A percentile compares a stretch with the other conserved stretches of the same genome.
Conservation (phyloP, 768 basidiomycete genomes). For the Coprinopsis marcescibilis region DNA sequence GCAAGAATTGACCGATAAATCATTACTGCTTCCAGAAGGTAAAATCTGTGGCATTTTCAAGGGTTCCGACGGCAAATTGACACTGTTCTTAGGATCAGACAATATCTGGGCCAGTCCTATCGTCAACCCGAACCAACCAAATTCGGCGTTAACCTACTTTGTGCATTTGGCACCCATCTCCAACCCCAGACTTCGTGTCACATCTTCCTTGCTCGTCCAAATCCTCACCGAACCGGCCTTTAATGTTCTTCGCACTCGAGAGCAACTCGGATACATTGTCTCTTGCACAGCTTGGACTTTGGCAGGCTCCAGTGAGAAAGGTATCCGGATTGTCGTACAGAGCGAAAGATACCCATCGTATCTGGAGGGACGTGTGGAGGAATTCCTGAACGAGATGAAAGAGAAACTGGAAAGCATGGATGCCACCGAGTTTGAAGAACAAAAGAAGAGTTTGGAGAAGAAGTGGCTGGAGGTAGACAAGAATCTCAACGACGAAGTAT, state of each 20-base stretch:
- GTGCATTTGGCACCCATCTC: slow-evolving; percentile 67
- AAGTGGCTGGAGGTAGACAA: slow-evolving; percentile 84
- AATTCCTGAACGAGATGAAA: slow-evolving; percentile 77
- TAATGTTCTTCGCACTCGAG: slow-evolving; percentile 84
- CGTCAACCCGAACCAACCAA: slow-evolving; percentile 80
- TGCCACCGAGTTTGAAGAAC: slow-evolving; percentile 68
- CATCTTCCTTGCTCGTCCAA: slow-evolving; percentile 67
- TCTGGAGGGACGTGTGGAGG: slow-evolving; percentile 84
- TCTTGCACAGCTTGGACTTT: slow-evolving; percentile 51
- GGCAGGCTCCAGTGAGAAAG: slow-evolving; percentile 62
- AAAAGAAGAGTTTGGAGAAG: slow-evolving; percentile 70
- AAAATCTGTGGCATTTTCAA: slow-evolving; percentile 13
- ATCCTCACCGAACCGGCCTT: slow-evolving; percentile 91
- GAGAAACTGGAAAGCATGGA: slow-evolving; percentile 61
- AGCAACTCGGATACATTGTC: slow-evolving; percentile 95
- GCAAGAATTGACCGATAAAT: slow-evolving; percentile 47
- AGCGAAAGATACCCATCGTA: slow-evolving; percentile 77
- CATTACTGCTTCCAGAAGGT: slow-evolving; percentile 71
- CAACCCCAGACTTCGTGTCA: slow-evolving; percentile 61
- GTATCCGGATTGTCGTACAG: slow-evolving; percentile 82
- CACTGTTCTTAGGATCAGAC: slow-evolving; percentile 53
- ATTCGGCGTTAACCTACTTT: slow-evolving; percentile 84
- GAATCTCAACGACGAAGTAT: slow-evolving; percentile 78
- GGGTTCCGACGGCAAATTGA: slow-evolving; percentile 3
- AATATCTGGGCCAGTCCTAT: slow-evolving; percentile 59